Evolutionary conservation across 768 basidiomycete species (phyloP).

Genomic region (Paxillus rubicundulus): DNA sequence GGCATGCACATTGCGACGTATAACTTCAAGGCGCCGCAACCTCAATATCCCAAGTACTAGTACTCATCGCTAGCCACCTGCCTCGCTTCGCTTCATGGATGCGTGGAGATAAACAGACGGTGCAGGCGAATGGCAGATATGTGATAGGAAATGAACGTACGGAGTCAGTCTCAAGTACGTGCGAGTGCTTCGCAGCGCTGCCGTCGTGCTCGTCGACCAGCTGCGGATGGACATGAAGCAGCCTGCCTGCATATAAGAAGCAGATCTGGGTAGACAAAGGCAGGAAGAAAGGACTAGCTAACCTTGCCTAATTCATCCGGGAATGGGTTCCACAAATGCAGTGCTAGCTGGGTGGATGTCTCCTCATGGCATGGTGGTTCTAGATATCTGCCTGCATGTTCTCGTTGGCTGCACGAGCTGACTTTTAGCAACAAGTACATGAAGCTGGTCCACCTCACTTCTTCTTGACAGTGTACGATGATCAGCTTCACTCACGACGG

Average conservation of each 20-base stretch:
- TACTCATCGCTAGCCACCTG: too few species aligned
- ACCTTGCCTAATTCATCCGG: constrained; percentile 2
- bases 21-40: too few species aligned
- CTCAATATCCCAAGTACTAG: too few species aligned
- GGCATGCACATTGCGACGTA: too few species aligned
- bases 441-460: constrained; percentile 9
- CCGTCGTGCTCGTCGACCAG: too few species aligned
- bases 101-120: background rate
- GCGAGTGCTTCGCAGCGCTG: too few species aligned
- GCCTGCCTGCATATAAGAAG: too few species aligned
- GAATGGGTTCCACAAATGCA: background rate
- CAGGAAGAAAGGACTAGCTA: background rate
- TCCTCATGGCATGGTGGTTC: background rate
- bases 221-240: too few species aligned
- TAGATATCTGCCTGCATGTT: background rate
- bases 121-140: background rate
- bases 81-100: too few species aligned
- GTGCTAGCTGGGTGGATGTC: background rate
- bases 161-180: too few species aligned
- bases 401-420: background rate
- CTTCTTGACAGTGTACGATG: constrained; percentile 20
- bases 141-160: too few species aligned
- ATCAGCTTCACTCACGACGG: constrained; percentile 29
- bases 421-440: constrained; percentile 11
- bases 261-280: too few species aligned